Percentiles rank a stretch among this genome's conserved stretches.
Conservation (phyloP, 306 rosid genomes). For the Sicyos baderoa region DNA sequence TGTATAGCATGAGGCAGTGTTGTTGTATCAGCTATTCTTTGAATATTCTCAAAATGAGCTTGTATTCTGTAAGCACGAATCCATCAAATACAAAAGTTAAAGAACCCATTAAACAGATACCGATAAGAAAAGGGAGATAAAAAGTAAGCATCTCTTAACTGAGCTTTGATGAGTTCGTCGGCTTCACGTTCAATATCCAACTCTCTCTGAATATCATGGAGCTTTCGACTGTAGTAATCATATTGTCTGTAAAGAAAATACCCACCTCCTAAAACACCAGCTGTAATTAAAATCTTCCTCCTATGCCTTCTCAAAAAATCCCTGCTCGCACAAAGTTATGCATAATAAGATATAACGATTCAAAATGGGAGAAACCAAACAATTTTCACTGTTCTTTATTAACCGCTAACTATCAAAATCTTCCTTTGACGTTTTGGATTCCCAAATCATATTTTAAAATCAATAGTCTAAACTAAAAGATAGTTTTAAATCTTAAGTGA, state of each 20-base stretch:
- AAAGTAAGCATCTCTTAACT: slow-evolving; percentile 46
- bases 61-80: slow-evolving; percentile 48
- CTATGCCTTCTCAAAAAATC: slow-evolving; percentile 82
- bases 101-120: neutral
- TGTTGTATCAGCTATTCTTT: slow-evolving; percentile 72
- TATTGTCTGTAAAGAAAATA: slow-evolving; percentile 63
- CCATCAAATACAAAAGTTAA: slow-evolving; percentile 16
- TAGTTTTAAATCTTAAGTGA: neutral
- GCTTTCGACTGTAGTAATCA: slow-evolving; percentile 54
- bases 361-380: slow-evolving; percentile 5
- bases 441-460: slow-evolving; percentile 1
- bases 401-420: neutral
- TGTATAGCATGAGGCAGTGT: slow-evolving; percentile 73
- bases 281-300: slow-evolving; percentile 58
- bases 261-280: slow-evolving; percentile 76
- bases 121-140: neutral
- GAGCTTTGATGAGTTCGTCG: slow-evolving; percentile 65
- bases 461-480: neutral
- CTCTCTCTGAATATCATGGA: slow-evolving; percentile 47
- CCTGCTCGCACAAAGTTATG: slow-evolving; percentile 32
- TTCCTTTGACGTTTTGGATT: neutral
- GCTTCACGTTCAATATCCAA: slow-evolving; percentile 41
- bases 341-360: slow-evolving; percentile 1
- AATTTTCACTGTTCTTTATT: neutral
- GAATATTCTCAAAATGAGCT: slow-evolving; percentile 83